phyloP scores from a whole-genome alignment of 805 yeast genomes.

The Wickerhamiella domercqiae region DNA sequence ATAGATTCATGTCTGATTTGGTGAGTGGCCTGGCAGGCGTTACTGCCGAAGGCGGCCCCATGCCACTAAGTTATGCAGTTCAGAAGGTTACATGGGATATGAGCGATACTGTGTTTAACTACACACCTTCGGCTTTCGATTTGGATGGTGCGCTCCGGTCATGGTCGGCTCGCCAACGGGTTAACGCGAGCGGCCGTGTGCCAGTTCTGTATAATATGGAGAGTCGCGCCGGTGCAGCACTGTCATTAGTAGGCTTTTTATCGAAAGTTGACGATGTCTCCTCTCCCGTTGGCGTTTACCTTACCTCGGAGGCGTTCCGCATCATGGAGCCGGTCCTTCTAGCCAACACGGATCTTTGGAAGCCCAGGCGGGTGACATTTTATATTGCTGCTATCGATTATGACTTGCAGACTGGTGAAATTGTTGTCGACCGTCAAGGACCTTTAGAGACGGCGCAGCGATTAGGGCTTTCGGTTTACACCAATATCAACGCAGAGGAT shows the following conservation, averaged over 20 bases:
- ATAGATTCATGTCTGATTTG: no score
- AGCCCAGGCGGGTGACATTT: conserved; percentile 28
- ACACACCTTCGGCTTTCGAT: conserved; percentile 47
- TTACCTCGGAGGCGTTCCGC: neutral
- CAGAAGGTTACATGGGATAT: conserved; percentile 24
- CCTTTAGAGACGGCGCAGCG: conserved; percentile 48
- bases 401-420: conserved; percentile 34
- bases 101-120: conserved; percentile 32
- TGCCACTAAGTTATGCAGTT: no score
- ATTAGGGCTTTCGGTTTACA: conserved; percentile 46
- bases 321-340: conserved; percentile 41
- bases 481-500: conserved; percentile 50
- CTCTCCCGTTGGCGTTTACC: conserved; percentile 19
- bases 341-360: conserved; percentile 6
- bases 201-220: conserved; percentile 46
- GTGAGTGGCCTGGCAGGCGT: no score
- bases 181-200: conserved; percentile 38
- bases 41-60: no score
- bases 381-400: conserved; percentile 67
- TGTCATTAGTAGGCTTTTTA: conserved; percentile 56
- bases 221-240: conserved; percentile 73
- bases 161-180: conserved; percentile 39
- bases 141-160: conserved; percentile 42
- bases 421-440: conserved; percentile 48
- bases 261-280: no score